Evolutionary conservation across 257 asterid genomes (phyloP).

Genomic region (Ballota nigra): DNA sequence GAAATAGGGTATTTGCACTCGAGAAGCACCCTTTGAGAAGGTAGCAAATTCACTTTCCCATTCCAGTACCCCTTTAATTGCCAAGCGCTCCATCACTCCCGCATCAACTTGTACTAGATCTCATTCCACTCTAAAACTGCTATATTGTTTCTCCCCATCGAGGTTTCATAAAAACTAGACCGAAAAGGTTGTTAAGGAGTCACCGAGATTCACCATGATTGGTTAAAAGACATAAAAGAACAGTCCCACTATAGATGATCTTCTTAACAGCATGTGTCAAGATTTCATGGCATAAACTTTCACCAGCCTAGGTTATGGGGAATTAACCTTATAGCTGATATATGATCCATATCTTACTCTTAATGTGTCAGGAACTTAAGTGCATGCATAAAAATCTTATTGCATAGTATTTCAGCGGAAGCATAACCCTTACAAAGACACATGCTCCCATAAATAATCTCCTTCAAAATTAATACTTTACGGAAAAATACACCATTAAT

Average conservation of each 20-base stretch:
- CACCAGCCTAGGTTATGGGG: background rate
- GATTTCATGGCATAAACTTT: background rate
- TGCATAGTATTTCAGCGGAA: background rate
- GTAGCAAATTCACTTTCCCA: background rate
- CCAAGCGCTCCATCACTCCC: background rate
- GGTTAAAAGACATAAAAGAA: background rate
- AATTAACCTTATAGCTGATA: background rate
- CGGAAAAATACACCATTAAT: background rate
- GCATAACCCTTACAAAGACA: background rate
- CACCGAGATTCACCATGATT: background rate
- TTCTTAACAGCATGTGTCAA: background rate
- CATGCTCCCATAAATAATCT: background rate
- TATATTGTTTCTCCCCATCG: background rate
- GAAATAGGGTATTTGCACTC: background rate
- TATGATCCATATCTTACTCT: background rate
- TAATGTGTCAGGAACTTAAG: background rate
- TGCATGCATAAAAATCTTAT: conserved; percentile 13
- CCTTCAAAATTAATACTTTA: background rate
- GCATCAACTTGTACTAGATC: background rate
- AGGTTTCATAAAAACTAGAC: conserved; percentile 4
- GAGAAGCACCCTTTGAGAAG: background rate
- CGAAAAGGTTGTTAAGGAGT: background rate
- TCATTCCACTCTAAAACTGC: background rate
- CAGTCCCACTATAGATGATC: background rate
- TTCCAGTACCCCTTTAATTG: background rate